Percentiles rank a stretch among this genome's conserved stretches.
phyloP scores from a whole-genome alignment of 768 basidiomycete genomes.

The Collybiopsis confluens region DNA sequence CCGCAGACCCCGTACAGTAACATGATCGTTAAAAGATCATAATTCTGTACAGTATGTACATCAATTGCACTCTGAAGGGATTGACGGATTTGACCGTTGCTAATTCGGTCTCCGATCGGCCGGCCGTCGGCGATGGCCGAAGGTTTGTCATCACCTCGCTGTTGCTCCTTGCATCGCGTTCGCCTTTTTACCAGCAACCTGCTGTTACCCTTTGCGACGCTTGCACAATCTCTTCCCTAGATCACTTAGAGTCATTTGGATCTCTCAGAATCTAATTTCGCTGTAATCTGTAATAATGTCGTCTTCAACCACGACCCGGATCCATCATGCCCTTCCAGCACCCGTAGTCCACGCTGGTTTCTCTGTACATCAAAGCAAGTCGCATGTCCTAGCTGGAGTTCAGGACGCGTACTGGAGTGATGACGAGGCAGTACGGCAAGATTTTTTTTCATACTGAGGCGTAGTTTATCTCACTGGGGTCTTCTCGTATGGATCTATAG shows the following conservation, averaged over 20 bases:
- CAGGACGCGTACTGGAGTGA: slow-evolving; percentile 98
- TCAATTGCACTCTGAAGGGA: no score
- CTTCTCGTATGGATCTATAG: slow-evolving; percentile 37
- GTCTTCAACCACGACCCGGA: slow-evolving; percentile 38
- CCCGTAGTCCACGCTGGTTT: slow-evolving; percentile 70
- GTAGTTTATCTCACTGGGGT: slow-evolving; percentile 11
- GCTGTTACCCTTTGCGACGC: not conserved
- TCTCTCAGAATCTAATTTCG: not conserved
- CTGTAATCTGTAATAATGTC: slow-evolving; percentile 25
- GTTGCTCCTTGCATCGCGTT: not conserved
- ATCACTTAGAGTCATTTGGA: not conserved
- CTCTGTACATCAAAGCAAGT: slow-evolving; percentile 75
- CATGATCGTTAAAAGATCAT: no score
- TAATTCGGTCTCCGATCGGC: not conserved
- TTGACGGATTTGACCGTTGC: no score
- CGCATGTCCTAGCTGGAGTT: slow-evolving; percentile 81
- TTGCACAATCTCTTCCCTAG: not conserved
- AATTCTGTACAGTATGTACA: no score
- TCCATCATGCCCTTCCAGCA: slow-evolving; percentile 65
- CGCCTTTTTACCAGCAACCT: not conserved
- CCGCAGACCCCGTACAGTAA: no score
- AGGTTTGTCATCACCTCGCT: not conserved
- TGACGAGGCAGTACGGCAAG: slow-evolving; percentile 67
- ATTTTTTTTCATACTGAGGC: not conserved
- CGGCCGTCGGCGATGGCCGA: not conserved